These are phyloP conservation scores for Takashimella koratensis DNA, from an alignment of 1,284 basidiomycete genomes.

Conservation along the genomic window DNA sequence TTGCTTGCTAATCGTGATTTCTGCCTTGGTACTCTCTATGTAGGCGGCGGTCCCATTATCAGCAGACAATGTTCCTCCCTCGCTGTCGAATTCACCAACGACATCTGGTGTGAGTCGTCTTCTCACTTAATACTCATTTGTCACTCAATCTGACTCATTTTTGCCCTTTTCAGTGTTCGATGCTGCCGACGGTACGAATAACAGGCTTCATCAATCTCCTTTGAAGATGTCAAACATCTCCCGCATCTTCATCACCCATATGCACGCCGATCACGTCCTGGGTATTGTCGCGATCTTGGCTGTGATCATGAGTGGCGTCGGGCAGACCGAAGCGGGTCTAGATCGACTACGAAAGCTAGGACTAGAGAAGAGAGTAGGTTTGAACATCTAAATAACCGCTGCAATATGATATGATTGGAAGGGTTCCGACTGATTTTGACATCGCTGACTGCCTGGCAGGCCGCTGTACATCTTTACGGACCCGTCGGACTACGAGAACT, in stretches of 20 bases:
- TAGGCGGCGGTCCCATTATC: constrained; percentile 47
- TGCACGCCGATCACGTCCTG: constrained; percentile 83
- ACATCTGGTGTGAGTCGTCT: constrained; percentile 44
- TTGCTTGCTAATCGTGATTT: too few relatives aligned
- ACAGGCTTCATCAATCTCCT: constrained; percentile 66
- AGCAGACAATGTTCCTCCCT: constrained; percentile 47
- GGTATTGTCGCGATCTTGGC: constrained; percentile 72
- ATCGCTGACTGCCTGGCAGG: constrained; percentile 42
- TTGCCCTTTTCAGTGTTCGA: constrained; percentile 64
- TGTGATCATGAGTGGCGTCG: constrained; percentile 57
- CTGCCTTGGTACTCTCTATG: too few relatives aligned
- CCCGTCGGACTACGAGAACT: constrained; percentile 76
- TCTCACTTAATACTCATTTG: too few relatives aligned
- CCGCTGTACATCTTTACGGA: constrained; percentile 73
- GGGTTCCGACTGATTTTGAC: constrained; percentile 6
- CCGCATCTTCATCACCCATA: constrained; percentile 82
- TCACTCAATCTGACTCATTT: not conserved
- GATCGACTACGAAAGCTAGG: constrained; percentile 33
- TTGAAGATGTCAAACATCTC: constrained; percentile 59
- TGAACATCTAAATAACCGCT: too few relatives aligned
- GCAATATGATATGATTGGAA: too few relatives aligned
- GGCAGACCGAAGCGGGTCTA: constrained; percentile 37
- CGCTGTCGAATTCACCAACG: constrained; percentile 47
- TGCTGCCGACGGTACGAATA: constrained; percentile 81
- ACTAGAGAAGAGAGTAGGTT: constrained; percentile 30